Evolutionary conservation across 2,329 filamentous ascomycete genomes (phyloP).

Genomic region (Trichoderma sp.): DNA sequence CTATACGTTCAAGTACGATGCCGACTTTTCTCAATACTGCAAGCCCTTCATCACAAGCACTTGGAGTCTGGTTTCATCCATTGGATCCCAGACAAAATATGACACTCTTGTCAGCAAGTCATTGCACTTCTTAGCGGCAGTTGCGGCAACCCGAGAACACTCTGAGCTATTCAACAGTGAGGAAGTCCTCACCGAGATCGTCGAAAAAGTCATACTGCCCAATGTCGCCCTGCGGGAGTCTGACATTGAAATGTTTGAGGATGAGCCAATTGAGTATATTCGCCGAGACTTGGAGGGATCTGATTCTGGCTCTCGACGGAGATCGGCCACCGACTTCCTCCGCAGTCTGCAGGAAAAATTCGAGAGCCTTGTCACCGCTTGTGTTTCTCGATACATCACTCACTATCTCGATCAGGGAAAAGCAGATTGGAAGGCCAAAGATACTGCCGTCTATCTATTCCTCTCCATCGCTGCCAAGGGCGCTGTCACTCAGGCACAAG

Average conservation of each 20-base stretch:
- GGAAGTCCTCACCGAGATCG: constrained; percentile 75
- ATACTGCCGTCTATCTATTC: constrained; percentile 97
- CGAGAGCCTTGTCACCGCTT: constrained; percentile 76
- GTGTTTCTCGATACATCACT: constrained; percentile 84
- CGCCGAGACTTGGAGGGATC: constrained; percentile 92
- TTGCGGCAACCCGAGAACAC: constrained; percentile 75
- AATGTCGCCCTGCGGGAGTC: constrained; percentile 91
- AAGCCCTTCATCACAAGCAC: constrained; percentile 83
- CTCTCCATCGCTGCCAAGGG: constrained; percentile 92
- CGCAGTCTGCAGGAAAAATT: constrained; percentile 86
- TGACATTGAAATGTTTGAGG: constrained; percentile 93
- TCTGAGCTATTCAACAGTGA: constrained; percentile 83
- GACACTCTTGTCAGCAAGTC: constrained; percentile 93
- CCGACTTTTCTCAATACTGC: constrained; percentile 81
- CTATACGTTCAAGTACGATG: constrained; percentile 92
- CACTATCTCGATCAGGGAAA: constrained; percentile 81
- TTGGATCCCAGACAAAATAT: constrained; percentile 86
- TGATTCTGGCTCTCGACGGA: constrained; percentile 86
- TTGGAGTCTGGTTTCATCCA: constrained; percentile 85
- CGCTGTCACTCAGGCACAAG: constrained; percentile 78
- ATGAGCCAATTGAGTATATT: constrained; percentile 98
- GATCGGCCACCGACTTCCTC: constrained; percentile 93
- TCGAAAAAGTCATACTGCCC: constrained; percentile 92
- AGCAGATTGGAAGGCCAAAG: constrained; percentile 93
- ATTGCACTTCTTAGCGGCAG: constrained; percentile 87